Base-by-base conservation (phyloP, 257 asterid genomes). In the Solanum tarijense region DNA sequence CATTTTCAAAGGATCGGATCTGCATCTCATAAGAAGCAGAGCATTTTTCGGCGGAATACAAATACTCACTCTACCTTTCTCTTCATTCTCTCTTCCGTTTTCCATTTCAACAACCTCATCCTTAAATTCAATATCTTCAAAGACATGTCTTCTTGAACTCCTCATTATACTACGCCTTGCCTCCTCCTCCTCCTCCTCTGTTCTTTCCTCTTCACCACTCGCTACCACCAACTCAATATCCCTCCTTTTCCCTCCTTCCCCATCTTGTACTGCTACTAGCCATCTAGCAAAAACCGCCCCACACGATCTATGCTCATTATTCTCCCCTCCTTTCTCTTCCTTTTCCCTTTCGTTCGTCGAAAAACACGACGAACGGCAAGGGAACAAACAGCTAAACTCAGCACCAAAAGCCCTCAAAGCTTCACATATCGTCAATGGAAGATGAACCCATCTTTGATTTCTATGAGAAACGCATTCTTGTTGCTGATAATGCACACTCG, bases 41-140 rank as follows among this genome's bases (percentile, higher is more conserved):
- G 99, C 99, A 46, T 97, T 97, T 90, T 97, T 97, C 3, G 99
- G 99, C 0, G 99, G 99, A 60, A 97, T 74, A 82, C 98, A 97
- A 87, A 96, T 90, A 90, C 99, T 94, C 31, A 95, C 93, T 55
- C 99, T 91, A 0, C 90, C 97, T 3, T 84, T 91, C 85, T 91
- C 96, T 21, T 85, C 88, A 11, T 87, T 93, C 0, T 13, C 91
- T 58, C 5, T 9, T 18, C 93, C 95, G 72, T 32, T 31, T 5
- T 92, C 93, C 41, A 90, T 86, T 84, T 94, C 96, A 85, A 94
- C 89, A 41, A 84, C 89, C 38, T 93, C 95, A 78, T 95, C 96
- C 73, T 91, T 92, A 29, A 97, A 93, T 92, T 95, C 95, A 82
- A 97, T 84, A 90, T 95, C 97, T 41, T 96, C 99, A 32, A 97